Base-by-base conservation (phyloP, 148 eudicot genomes). In the Euryodendron excelsum region DNA sequence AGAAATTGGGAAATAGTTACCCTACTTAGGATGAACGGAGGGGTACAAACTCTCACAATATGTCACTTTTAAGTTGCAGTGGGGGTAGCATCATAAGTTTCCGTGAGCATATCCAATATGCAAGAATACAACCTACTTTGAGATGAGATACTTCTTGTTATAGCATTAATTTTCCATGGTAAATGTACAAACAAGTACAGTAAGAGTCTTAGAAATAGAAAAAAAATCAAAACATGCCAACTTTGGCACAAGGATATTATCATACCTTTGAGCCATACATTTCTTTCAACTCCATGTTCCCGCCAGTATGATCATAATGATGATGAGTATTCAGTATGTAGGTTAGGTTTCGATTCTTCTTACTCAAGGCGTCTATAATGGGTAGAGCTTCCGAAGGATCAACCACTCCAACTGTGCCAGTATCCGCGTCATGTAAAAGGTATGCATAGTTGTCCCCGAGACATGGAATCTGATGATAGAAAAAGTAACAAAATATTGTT, bases 251-350 rank as follows among this genome's bases (percentile, higher is more conserved):
- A n/a, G 75, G 20, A 55, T 77, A 30, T 73, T 31, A 66, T 23
- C 89, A 76, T 91, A 93, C 98, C 98, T 93, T 93, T 82, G 98
- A 96, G 58, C 96, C 98, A 39, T 91, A 93, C 91, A 88, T 91
- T 82, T 80, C 92, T 90, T 93, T 93, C 77, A 93, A 76, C 82
- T 93, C 96, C 87, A 82, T 73, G 82, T 93, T 93, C 64, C 96
- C 98, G 68, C 96, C 98, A 82, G 98, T 93, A 81, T 93, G 98
- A 89, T 93, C 96, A 80, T 81, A 66, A 82, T 93, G 96, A 85
- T 93, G 98, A 89, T 93, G 98, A 79, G 98, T 93, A 71, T 93
- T 93, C 55, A 93, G 75, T 53, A 93, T 93, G 83, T 93, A 93
- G 65, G 86, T 91, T 77, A 93, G 83, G 72, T 90, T 93, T 70